Conservation (phyloP, 106 monocot genomes). For the Dendrobium chrysotoxum region DNA sequence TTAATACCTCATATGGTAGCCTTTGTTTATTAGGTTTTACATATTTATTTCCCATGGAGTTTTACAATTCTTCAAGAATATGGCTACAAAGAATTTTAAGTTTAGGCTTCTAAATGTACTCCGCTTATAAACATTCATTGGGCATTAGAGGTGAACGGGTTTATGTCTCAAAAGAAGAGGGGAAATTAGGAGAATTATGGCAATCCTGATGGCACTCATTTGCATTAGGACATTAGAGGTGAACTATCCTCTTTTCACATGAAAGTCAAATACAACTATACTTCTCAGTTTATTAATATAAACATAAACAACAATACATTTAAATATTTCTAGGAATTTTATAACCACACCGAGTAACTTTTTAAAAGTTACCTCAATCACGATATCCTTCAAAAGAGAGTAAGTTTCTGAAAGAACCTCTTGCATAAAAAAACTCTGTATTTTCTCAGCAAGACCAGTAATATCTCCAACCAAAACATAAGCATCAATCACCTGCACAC, state of each 20-base stretch:
- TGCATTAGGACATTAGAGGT: neutral
- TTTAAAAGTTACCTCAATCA: slow-evolving; percentile 57
- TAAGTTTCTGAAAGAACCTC: slow-evolving; percentile 91
- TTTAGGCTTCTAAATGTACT: neutral
- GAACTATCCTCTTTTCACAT: neutral
- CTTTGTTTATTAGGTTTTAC: neutral
- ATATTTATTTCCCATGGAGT: neutral
- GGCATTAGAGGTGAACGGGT: neutral
- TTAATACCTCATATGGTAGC: neutral
- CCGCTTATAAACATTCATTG: neutral
- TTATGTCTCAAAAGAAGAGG: neutral
- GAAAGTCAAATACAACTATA: neutral
- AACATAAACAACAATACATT: neutral
- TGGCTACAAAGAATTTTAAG: neutral
- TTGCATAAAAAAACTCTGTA: slow-evolving; percentile 98
- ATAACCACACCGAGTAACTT: neutral
- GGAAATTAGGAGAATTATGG: neutral
- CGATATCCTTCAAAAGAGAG: slow-evolving; percentile 60
- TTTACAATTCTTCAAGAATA: neutral
- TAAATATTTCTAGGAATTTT: neutral
- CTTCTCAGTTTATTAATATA: neutral
- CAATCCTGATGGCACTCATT: neutral
- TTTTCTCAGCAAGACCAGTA: slow-evolving; percentile 88
- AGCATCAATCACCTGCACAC: slow-evolving; percentile 82
- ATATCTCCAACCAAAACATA: slow-evolving; percentile 91